phyloP scores from a whole-genome alignment of 345 rosid genomes.

The Eucalyptus victrix region DNA sequence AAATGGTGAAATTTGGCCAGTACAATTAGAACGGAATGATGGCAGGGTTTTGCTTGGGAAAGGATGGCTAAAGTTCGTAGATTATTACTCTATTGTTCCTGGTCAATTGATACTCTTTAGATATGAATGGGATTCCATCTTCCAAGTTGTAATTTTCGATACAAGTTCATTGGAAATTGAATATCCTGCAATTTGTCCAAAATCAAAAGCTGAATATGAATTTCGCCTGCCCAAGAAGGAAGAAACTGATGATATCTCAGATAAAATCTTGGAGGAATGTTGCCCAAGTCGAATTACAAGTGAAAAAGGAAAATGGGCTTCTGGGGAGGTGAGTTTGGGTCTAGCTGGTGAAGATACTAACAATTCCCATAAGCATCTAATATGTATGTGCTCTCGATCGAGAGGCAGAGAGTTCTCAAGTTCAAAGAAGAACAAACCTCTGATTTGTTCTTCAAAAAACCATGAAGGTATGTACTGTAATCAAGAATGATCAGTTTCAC shows the following conservation, averaged over 20 bases:
- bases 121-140: neutral
- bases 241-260: neutral
- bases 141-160: neutral
- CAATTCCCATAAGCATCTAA: neutral
- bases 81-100: neutral
- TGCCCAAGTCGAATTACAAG: neutral
- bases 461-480: neutral
- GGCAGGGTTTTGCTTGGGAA: neutral
- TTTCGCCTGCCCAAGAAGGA: neutral
- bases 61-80: neutral
- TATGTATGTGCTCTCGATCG: neutral
- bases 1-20: neutral
- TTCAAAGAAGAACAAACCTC: neutral
- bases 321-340: neutral
- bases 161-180: neutral
- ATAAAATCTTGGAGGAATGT: neutral
- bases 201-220: neutral
- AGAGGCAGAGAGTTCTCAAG: neutral
- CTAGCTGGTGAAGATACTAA: neutral
- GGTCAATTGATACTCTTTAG: neutral
- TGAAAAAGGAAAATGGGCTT: neutral
- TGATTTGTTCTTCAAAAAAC: neutral
- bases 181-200: neutral
- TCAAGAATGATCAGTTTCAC: neutral
- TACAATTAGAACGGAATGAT: neutral